Evolutionary conservation across 345 rosid genomes (phyloP).

Genomic region (Salix purpurea): DNA sequence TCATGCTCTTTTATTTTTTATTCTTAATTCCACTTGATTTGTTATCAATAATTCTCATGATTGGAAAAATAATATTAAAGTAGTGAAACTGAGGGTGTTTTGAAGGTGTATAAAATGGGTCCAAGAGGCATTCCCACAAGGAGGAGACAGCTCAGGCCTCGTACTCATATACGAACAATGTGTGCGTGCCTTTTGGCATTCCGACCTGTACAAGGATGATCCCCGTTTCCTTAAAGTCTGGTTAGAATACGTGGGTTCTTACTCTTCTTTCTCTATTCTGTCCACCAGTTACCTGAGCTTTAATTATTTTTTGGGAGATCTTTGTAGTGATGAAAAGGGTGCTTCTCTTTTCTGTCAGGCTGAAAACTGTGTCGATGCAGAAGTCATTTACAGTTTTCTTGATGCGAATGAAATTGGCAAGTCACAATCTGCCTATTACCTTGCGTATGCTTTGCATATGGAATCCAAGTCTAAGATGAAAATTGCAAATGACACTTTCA

Average conservation of each 20-base stretch:
- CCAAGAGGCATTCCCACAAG: constrained; percentile 80
- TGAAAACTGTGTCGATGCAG: constrained; percentile 68
- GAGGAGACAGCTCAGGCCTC: constrained; percentile 79
- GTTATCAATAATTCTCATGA: too few relatives aligned
- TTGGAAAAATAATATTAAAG: not conserved
- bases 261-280: not conserved
- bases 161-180: constrained; percentile 84
- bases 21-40: not conserved
- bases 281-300: not conserved
- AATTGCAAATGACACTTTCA: constrained; percentile 72
- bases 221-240: constrained; percentile 94
- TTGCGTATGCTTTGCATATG: constrained; percentile 66
- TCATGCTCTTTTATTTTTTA: not conserved
- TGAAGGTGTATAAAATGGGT: constrained; percentile 91
- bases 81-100: not conserved
- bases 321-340: not conserved
- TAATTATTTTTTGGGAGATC: not conserved
- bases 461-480: constrained; percentile 71
- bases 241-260: constrained; percentile 78
- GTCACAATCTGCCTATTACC: constrained; percentile 56
- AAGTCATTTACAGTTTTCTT: constrained; percentile 70
- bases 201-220: constrained; percentile 71
- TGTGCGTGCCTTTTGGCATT: constrained; percentile 84
- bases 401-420: constrained; percentile 79
- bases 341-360: constrained; percentile 44